Percentiles rank a stretch among this genome's conserved stretches.
phyloP scores from a whole-genome alignment of 768 basidiomycete species.

The Suillus subluteus region DNA sequence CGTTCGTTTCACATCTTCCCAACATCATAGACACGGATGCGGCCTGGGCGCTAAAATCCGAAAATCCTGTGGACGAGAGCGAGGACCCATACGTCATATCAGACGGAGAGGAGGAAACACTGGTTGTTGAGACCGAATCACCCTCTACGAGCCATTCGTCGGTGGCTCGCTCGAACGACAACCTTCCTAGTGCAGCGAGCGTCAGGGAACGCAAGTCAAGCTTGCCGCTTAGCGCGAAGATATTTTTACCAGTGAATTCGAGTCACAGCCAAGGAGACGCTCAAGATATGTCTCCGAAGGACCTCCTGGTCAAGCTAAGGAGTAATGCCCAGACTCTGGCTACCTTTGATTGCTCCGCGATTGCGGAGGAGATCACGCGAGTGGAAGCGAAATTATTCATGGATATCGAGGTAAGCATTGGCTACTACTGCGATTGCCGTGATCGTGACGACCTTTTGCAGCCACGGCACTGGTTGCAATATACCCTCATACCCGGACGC shows the following conservation, averaged over 20 bases:
- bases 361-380: conserved; percentile 87
- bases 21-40: conserved; percentile 68
- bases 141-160: conserved; percentile 30
- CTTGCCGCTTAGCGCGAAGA: conserved; percentile 55
- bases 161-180: conserved; percentile 25
- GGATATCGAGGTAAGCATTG: conserved; percentile 66
- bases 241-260: conserved; percentile 40
- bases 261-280: conserved; percentile 32
- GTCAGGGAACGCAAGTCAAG: conserved; percentile 71
- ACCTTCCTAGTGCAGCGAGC: conserved; percentile 25
- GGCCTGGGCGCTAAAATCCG: conserved; percentile 73
- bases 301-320: conserved; percentile 64
- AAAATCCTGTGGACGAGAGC: conserved; percentile 58
- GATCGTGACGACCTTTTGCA: conserved; percentile 33
- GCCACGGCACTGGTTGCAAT: conserved; percentile 89
- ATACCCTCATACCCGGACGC: conserved; percentile 70
- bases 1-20: conserved; percentile 73
- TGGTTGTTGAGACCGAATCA: conserved; percentile 35
- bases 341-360: conserved; percentile 58
- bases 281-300: conserved; percentile 51
- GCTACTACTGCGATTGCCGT: neutral
- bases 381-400: conserved; percentile 71
- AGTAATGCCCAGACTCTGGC: conserved; percentile 62
- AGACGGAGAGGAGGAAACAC: conserved; percentile 55
- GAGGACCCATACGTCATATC: conserved; percentile 61